These are phyloP conservation scores for Patellifolia procumbens DNA, from an alignment of 179 eudicot genomes.

Conservation along the genomic window DNA sequence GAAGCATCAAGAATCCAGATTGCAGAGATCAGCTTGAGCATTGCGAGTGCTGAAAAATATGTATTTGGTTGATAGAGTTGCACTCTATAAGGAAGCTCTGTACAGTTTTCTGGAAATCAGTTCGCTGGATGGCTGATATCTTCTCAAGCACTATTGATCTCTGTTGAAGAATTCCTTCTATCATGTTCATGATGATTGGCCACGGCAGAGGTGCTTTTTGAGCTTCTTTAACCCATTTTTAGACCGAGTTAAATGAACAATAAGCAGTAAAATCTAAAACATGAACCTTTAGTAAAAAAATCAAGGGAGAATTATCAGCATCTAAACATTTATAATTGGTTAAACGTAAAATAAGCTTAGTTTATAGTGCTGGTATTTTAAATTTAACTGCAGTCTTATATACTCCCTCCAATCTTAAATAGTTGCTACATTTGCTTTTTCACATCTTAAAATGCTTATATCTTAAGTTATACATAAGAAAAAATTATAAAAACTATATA, in stretches of 20 bases:
- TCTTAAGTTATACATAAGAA: too few relatives aligned
- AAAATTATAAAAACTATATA: too few relatives aligned
- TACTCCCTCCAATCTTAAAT: too few relatives aligned
- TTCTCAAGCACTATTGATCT: conserved; percentile 22
- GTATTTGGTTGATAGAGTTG: conserved; percentile 42
- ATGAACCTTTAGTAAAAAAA: background rate
- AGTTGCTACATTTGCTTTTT: too few relatives aligned
- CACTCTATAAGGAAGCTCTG: conserved; percentile 48
- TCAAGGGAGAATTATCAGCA: conserved; percentile 2
- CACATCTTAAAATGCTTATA: too few relatives aligned
- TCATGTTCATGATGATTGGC: conserved; percentile 36
- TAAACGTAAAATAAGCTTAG: background rate
- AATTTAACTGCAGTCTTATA: background rate
- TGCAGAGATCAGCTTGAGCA: conserved; percentile 62
- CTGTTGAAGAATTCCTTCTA: conserved; percentile 29
- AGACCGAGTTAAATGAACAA: conserved; percentile 5
- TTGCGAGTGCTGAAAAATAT: conserved; percentile 52
- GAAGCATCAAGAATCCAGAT: conserved; percentile 62
- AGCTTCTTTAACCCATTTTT: conserved; percentile 33
- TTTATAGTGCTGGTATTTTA: background rate
- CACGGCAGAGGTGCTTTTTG: conserved; percentile 46
- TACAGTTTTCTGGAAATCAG: conserved; percentile 52
- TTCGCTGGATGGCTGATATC: conserved; percentile 45
- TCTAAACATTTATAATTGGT: background rate
- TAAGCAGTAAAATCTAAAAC: conserved; percentile 7